phyloP scores from a whole-genome alignment of 106 monocot species.

The Dendrobium catenatum region DNA sequence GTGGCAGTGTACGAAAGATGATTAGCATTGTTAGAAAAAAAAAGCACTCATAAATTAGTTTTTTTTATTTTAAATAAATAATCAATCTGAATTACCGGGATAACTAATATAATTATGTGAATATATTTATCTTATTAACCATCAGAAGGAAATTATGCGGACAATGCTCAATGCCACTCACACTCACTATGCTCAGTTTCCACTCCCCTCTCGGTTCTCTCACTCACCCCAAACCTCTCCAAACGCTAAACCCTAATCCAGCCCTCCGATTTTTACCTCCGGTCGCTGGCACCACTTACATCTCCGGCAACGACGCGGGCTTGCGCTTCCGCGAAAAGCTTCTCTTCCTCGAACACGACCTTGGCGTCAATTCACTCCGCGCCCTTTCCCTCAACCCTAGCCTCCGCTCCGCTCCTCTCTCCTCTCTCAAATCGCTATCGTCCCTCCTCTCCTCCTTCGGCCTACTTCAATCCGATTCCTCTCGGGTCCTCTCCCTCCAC shows the following conservation, averaged over 20 bases:
- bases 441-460: constrained; percentile 17
- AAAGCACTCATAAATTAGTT: too few relatives aligned
- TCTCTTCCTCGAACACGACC: constrained; percentile 34
- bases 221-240: not conserved
- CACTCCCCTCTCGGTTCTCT: not conserved
- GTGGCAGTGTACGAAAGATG: too few relatives aligned
- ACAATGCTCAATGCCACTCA: not conserved
- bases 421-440: constrained; percentile 23
- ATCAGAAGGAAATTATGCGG: too few relatives aligned
- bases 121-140: too few relatives aligned
- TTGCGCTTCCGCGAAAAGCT: constrained; percentile 59
- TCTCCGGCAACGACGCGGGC: constrained; percentile 32
- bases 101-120: too few relatives aligned
- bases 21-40: too few relatives aligned
- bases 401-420: constrained; percentile 47
- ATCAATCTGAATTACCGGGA: too few relatives aligned
- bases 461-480: constrained; percentile 22
- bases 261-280: not conserved
- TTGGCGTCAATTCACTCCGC: constrained; percentile 33
- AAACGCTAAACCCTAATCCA: not conserved
- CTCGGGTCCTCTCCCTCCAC: constrained; percentile 46
- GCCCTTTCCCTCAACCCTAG: constrained; percentile 55
- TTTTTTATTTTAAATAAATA: too few relatives aligned
- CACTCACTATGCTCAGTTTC: not conserved
- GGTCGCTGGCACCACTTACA: not conserved